Conservation (phyloP, 257 asterid species). For the Solanum clarkiae region DNA sequence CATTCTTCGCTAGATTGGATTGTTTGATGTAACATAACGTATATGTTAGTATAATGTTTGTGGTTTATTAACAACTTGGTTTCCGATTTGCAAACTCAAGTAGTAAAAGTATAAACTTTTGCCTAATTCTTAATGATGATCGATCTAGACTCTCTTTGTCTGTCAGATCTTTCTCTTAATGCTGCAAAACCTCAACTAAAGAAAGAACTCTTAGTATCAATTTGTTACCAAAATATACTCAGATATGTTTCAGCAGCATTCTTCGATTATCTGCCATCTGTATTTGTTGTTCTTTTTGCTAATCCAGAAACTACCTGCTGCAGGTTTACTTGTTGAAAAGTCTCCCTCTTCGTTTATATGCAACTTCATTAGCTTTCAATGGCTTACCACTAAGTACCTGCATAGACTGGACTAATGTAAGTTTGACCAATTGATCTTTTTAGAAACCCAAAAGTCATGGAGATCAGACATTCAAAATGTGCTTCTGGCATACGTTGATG, state of each 20-base stretch:
- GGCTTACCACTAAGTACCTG: slow-evolving; percentile 39
- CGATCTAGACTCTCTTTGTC: not conserved
- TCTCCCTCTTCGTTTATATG: slow-evolving; percentile 60
- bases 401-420: slow-evolving; percentile 79
- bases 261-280: not conserved
- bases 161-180: not conserved
- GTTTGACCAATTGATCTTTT: slow-evolving; percentile 3
- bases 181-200: not conserved
- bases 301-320: not conserved
- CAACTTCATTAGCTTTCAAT: slow-evolving; percentile 50
- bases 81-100: not conserved
- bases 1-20: not conserved
- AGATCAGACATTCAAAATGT: not conserved
- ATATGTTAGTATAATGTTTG: not conserved
- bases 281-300: not conserved
- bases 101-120: not conserved
- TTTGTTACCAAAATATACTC: not conserved
- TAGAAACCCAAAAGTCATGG: not conserved
- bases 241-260: not conserved
- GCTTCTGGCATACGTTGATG: not conserved
- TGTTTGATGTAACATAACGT: not conserved
- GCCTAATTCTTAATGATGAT: not conserved
- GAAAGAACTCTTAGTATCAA: not conserved
- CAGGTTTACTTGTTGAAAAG: slow-evolving; percentile 66
- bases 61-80: not conserved